phyloP scores from a whole-genome alignment of 805 yeast genomes.

The Suhomyces prunicola region DNA sequence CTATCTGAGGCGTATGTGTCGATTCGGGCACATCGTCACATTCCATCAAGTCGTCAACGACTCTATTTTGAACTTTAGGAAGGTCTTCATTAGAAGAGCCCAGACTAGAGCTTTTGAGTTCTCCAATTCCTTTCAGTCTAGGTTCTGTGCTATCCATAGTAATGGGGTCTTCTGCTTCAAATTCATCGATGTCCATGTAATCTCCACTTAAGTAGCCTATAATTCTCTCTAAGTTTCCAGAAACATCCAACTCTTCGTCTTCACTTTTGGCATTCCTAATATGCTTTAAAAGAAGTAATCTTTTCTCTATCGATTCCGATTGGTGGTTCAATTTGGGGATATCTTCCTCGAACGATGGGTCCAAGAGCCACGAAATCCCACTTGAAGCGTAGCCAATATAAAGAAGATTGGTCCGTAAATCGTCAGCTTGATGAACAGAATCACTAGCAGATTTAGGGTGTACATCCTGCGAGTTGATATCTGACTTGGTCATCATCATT shows the following conservation, averaged over 20 bases:
- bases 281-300: conserved; percentile 32
- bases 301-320: conserved; percentile 30
- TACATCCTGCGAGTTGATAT: conserved; percentile 3
- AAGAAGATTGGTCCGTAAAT: conserved; percentile 50
- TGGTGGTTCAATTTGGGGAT: conserved; percentile 36
- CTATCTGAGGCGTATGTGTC: conserved; percentile 38
- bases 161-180: not conserved
- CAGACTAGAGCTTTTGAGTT: too few relatives aligned
- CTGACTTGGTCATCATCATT: conserved; percentile 9
- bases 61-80: not conserved
- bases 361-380: conserved; percentile 70
- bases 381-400: conserved; percentile 60
- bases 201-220: conserved; percentile 21
- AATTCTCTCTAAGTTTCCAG: conserved; percentile 32
- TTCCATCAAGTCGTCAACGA: not conserved
- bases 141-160: not conserved
- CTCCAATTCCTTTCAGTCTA: not conserved
- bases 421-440: conserved; percentile 45
- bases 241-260: conserved; percentile 25
- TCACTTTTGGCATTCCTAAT: conserved; percentile 24
- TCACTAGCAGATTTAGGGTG: conserved; percentile 8
- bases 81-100: not conserved
- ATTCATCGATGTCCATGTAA: conserved; percentile 6
- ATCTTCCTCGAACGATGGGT: conserved; percentile 60
- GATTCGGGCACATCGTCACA: conserved; percentile 12